These are phyloP conservation scores for Galerina sulciceps DNA, from an alignment of 768 basidiomycete genomes.

Conservation along the genomic window DNA sequence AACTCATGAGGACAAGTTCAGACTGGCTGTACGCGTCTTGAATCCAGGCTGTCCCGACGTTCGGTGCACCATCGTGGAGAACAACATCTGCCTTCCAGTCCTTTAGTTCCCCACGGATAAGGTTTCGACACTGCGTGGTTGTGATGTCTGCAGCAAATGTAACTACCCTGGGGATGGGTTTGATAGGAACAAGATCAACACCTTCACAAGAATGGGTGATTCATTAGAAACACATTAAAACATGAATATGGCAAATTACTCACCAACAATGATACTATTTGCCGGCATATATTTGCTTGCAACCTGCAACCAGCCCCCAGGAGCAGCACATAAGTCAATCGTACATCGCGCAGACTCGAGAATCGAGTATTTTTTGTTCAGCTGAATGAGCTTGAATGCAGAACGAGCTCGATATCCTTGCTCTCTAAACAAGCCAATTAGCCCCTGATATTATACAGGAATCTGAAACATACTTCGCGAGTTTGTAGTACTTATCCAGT, in stretches of 20 bases:
- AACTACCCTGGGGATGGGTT: slow-evolving; percentile 89
- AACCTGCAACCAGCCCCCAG: slow-evolving; percentile 99
- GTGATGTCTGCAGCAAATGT: slow-evolving; percentile 97
- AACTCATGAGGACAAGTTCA: slow-evolving; percentile 92
- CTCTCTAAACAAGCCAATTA: slow-evolving; percentile 60
- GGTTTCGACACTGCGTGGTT: slow-evolving; percentile 85
- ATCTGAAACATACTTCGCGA: slow-evolving; percentile 71
- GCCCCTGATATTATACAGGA: slow-evolving; percentile 3
- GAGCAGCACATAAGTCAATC: slow-evolving; percentile 98
- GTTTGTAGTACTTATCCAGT: slow-evolving; percentile 96
- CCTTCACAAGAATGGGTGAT: slow-evolving; percentile 46
- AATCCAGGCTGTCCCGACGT: slow-evolving; percentile 99
- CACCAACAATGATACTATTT: slow-evolving; percentile 90
- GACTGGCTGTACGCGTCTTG: slow-evolving; percentile 98
- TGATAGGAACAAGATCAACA: slow-evolving; percentile 95
- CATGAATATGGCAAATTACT: slow-evolving; percentile 2
- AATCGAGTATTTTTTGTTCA: slow-evolving; percentile 97
- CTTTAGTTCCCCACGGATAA: slow-evolving; percentile 86
- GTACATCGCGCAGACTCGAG: slow-evolving; percentile 89
- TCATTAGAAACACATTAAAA: slow-evolving; percentile 10
- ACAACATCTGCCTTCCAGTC: slow-evolving; percentile 99
- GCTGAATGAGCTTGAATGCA: slow-evolving; percentile 97
- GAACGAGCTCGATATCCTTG: slow-evolving; percentile 99
- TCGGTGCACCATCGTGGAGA: slow-evolving; percentile 98
- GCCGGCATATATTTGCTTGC: slow-evolving; percentile 97